Evolutionary conservation across 2,329 filamentous ascomycete genomes (phyloP).

Genomic region (Metarhizium sp.): DNA sequence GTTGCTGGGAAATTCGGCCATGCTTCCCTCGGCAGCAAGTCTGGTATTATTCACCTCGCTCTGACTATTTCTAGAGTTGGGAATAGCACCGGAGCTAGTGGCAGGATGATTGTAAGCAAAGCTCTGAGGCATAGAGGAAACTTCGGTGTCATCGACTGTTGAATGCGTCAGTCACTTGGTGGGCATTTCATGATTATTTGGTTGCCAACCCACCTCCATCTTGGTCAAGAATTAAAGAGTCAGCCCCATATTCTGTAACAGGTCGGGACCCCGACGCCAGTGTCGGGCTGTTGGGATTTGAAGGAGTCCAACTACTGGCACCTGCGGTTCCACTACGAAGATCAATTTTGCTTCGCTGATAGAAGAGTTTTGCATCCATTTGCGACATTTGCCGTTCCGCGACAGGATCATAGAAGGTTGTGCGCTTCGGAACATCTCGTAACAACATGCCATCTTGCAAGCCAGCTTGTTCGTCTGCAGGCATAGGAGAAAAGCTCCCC

Average conservation of each 20-base stretch:
- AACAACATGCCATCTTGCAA: slow-evolving; percentile 48
- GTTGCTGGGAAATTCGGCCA: slow-evolving; percentile 48
- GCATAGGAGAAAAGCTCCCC: background rate
- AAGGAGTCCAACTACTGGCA: slow-evolving; percentile 28
- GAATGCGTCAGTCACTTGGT: slow-evolving; percentile 1
- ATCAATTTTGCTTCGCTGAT: slow-evolving; percentile 75
- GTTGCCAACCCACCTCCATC: slow-evolving; percentile 13
- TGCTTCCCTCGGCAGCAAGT: slow-evolving; percentile 35
- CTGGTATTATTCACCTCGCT: slow-evolving; percentile 4
- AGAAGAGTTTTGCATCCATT: slow-evolving; percentile 91
- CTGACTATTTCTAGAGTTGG: slow-evolving; percentile 30
- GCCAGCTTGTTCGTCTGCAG: slow-evolving; percentile 18
- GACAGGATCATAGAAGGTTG: slow-evolving; percentile 86
- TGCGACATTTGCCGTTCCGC: slow-evolving; percentile 92
- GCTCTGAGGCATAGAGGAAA: background rate
- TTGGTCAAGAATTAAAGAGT: slow-evolving; percentile 23
- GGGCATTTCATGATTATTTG: background rate
- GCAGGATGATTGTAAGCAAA: background rate
- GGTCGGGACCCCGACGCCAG: slow-evolving; percentile 26
- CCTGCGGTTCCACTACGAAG: slow-evolving; percentile 19
- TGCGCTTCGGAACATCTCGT: slow-evolving; percentile 56
- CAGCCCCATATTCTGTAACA: slow-evolving; percentile 26
- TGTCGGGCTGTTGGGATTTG: slow-evolving; percentile 38
- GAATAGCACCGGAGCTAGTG: background rate
- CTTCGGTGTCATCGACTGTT: slow-evolving; percentile 8